Evolutionary conservation across 164 flowering plant species (phyloP), one percentile per base, ranked within the genome.

Genomic region (Berberis thunbergii): DNA sequence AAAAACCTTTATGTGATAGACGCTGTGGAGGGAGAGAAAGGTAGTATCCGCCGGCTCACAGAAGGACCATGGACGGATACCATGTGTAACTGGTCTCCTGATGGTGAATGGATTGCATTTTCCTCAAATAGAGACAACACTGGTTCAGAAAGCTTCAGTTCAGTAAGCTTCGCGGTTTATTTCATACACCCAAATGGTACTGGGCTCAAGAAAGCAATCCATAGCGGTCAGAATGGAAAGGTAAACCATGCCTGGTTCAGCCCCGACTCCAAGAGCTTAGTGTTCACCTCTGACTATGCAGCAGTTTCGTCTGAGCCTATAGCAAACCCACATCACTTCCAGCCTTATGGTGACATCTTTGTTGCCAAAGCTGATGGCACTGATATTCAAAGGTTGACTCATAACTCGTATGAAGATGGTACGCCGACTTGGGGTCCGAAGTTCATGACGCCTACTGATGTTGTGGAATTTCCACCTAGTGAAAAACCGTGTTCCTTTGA

Each of bases 51-150:
- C 7, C 73, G 78, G 70, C 67, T 92, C 13, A 89, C 98, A 1
- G 83, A 86, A n/a, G 96, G 98, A 2, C 80, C 81, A 13, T 92
- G 98, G 98, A 75, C 81, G 11, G 98, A 92, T 68, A 92, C 96
- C 1, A 92, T 92, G 98, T 79, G 87, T 43, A 79, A 70, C 49
- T 92, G 98, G 98, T 89, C 98, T 0, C 98, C 96, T 2, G 83
- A 85, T 55, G 96, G 98, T 0, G 88, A 89, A 3, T 89, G 91
- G 93, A 92, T 92, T 43, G 91, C 83, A 0, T 92, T 92, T 40
- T 81, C 96, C 0, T 87, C 98, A 2, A 91, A 92, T 64, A 65
- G 96, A 46, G 76, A 79, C 44, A 73, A 77, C 53, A 91, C 96
- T 3, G 96, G 91, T 6, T 59, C 79, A 1, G 95, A 87, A 2